Evolutionary conservation across 2,329 filamentous ascomycete species (phyloP).

Genomic region (Hysterium pulicare): DNA sequence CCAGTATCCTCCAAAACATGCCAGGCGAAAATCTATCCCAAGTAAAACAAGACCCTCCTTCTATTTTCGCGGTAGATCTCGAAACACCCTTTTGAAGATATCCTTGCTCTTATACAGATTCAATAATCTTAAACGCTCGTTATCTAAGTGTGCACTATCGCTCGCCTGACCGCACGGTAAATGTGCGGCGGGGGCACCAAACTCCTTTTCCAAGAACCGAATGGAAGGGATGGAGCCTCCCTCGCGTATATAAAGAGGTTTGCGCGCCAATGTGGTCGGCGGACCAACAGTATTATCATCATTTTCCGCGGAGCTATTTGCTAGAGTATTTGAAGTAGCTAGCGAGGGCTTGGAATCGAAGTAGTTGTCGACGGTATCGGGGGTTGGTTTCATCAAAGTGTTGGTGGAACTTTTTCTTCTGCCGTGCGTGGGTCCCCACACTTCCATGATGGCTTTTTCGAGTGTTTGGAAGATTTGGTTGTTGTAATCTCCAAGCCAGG

Average conservation of each 20-base stretch:
- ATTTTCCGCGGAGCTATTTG: constrained; percentile 37
- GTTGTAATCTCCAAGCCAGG: constrained; percentile 88
- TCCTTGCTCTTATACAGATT: constrained; percentile 90
- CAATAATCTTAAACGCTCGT: constrained; percentile 82
- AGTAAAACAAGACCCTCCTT: neutral
- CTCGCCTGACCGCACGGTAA: constrained; percentile 92
- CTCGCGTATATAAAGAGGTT: constrained; percentile 89
- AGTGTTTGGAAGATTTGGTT: constrained; percentile 90
- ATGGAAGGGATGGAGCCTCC: constrained; percentile 95
- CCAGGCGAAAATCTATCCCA: too few relatives aligned
- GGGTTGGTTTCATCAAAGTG: constrained; percentile 5
- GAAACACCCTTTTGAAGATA: constrained; percentile 86
- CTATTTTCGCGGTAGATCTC: constrained; percentile 51
- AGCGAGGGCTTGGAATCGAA: neutral
- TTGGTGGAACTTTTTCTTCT: constrained; percentile 23
- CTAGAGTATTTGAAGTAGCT: constrained; percentile 41
- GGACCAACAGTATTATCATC: neutral
- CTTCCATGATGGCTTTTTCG: constrained; percentile 77
- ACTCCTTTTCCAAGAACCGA: constrained; percentile 90
- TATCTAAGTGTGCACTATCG: constrained; percentile 90
- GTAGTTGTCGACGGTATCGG: constrained; percentile 10
- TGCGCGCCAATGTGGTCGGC: constrained; percentile 33
- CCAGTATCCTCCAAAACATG: too few relatives aligned
- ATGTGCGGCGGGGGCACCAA: constrained; percentile 84
- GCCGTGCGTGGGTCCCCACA: constrained; percentile 64